These are phyloP conservation scores for Ophiocordyceps camponoti-rufipedis DNA, from an alignment of 2,329 filamentous ascomycete genomes.

Conservation along the genomic window DNA sequence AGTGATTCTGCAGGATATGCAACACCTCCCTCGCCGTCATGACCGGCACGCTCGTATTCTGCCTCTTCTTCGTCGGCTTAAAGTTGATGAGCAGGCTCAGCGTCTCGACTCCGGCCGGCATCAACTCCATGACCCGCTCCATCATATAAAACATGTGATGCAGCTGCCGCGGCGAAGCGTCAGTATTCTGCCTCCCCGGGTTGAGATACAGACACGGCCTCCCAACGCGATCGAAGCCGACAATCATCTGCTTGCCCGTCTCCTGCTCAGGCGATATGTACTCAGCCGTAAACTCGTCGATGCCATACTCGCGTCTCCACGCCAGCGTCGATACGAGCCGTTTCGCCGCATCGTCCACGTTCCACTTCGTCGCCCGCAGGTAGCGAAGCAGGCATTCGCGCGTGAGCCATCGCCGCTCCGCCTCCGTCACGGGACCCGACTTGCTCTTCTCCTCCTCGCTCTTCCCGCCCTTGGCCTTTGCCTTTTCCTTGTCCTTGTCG, in stretches of 20 bases:
- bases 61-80: constrained; percentile 56
- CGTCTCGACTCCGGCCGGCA: constrained; percentile 74
- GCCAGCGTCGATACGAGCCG: constrained; percentile 65
- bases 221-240: constrained; percentile 72
- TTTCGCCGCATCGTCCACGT: constrained; percentile 53
- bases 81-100: constrained; percentile 84
- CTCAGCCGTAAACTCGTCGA: constrained; percentile 61
- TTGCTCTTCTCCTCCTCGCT: constrained; percentile 50
- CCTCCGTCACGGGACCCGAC: constrained; percentile 63
- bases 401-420: constrained; percentile 79
- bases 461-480: constrained; percentile 34
- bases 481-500: constrained; percentile 21
- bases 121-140: constrained; percentile 73
- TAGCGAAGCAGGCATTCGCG: constrained; percentile 85
- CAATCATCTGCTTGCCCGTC: constrained; percentile 83
- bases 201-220: constrained; percentile 85
- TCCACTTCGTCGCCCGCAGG: constrained; percentile 86
- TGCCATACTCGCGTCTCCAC: constrained; percentile 83
- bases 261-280: constrained; percentile 89
- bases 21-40: constrained; percentile 68
- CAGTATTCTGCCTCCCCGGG: constrained; percentile 84
- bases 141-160: constrained; percentile 94
- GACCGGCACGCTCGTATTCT: constrained; percentile 55
- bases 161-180: constrained; percentile 67
- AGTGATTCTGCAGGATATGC: constrained; percentile 84